Evolutionary conservation across 2,329 filamentous ascomycete genomes (phyloP).

Genomic region (Aspergillus nomiae): DNA sequence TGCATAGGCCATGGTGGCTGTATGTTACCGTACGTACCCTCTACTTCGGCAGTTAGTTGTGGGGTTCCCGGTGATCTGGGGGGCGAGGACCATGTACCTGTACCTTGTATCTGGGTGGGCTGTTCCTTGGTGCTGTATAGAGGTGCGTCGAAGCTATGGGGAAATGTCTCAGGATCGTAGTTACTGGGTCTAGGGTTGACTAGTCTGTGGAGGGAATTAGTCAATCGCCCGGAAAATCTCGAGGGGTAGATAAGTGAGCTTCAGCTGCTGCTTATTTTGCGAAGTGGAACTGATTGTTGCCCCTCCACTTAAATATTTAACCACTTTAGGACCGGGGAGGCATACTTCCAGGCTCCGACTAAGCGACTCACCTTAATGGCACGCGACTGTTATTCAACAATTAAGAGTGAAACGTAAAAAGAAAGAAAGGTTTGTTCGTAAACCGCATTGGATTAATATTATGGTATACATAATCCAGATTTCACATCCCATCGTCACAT

Average conservation of each 20-base stretch:
- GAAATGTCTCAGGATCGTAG: background rate
- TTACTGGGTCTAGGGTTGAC: background rate
- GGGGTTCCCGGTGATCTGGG: background rate
- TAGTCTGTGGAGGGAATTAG: background rate
- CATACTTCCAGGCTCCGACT: too few species aligned
- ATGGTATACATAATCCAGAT: background rate
- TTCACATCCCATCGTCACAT: background rate
- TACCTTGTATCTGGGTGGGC: background rate
- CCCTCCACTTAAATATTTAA: background rate
- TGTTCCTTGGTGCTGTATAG: background rate
- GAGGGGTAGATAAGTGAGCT: background rate
- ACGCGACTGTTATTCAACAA: background rate
- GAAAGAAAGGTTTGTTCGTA: fast-evolving
- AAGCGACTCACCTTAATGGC: background rate
- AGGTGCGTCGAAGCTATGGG: background rate
- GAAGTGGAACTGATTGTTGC: background rate
- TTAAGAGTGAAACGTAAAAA: background rate
- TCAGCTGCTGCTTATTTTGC: background rate
- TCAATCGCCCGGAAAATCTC: background rate
- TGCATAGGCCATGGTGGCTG: background rate
- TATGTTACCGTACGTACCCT: background rate
- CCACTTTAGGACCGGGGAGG: background rate
- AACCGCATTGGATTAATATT: background rate
- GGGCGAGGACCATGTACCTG: background rate
- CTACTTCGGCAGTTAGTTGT: background rate